These are phyloP conservation scores for Podospora didyma DNA, from an alignment of 495 filamentous ascomycete genomes.

Conservation along the genomic window DNA sequence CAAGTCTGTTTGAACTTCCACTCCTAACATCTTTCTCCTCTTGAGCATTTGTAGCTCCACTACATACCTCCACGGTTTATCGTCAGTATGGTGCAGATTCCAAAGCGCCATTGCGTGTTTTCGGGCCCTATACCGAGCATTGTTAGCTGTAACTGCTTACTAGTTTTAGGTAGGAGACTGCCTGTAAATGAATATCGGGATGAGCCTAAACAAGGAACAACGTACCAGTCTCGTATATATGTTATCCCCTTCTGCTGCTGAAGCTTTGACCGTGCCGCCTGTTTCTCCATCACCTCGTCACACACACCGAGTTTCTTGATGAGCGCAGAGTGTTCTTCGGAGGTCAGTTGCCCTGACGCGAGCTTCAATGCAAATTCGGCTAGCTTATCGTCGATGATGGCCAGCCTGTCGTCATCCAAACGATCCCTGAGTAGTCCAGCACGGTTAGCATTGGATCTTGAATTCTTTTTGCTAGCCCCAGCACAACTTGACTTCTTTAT, in stretches of 20 bases:
- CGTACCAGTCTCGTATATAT: neutral
- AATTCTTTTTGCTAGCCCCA: too few relatives aligned
- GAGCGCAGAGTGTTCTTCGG: neutral
- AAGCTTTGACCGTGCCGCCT: neutral
- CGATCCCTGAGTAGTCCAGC: neutral
- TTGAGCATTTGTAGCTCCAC: conserved; percentile 37
- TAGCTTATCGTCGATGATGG: neutral
- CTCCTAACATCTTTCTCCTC: conserved; percentile 84
- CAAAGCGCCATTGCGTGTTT: neutral
- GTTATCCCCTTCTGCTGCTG: neutral
- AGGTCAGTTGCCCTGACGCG: neutral
- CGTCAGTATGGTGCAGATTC: neutral
- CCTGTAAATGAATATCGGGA: neutral
- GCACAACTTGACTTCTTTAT: too few relatives aligned
- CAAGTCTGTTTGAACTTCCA: conserved; percentile 50
- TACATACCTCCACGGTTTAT: too few relatives aligned
- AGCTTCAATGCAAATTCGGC: neutral
- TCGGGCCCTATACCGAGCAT: neutral
- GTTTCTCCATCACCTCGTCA: neutral
- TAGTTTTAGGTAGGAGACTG: neutral
- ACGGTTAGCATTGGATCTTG: too few relatives aligned
- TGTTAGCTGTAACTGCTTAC: neutral
- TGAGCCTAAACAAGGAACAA: neutral
- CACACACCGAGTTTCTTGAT: neutral
- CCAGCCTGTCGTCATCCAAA: neutral